phyloP scores from a whole-genome alignment of 176 grass and related monocot genomes.

The Aegilops sharonensis region DNA sequence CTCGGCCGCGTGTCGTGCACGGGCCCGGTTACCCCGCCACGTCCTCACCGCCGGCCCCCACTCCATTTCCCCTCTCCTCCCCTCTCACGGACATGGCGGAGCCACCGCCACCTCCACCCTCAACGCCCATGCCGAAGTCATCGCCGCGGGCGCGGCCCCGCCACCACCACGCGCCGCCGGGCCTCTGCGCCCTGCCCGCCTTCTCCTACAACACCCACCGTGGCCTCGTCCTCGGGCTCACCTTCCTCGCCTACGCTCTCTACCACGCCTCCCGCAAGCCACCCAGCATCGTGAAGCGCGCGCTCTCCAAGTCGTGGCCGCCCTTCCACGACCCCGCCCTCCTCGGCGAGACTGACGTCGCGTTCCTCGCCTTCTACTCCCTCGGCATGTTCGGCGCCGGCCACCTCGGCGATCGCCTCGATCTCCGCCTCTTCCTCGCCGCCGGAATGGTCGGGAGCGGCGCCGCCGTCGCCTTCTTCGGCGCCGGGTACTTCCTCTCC shows the following conservation, averaged over 20 bases:
- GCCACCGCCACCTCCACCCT: slow-evolving; percentile 14
- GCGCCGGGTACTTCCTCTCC: slow-evolving; percentile 49
- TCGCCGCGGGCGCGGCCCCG: slow-evolving; percentile 11
- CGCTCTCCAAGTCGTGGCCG: slow-evolving; percentile 42
- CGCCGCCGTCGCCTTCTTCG: slow-evolving; percentile 47
- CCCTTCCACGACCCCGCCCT: slow-evolving; percentile 47
- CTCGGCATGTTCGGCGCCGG: slow-evolving; percentile 64
- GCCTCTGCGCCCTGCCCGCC: slow-evolving; percentile 30
- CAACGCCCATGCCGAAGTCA: slow-evolving; percentile 21
- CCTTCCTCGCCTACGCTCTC: slow-evolving; percentile 67
- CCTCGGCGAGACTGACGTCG: slow-evolving; percentile 68
- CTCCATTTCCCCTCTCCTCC: background rate
- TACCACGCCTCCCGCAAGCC: slow-evolving; percentile 76
- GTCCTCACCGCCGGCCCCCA: slow-evolving; percentile 14
- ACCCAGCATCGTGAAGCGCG: slow-evolving; percentile 69
- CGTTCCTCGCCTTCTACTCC: slow-evolving; percentile 69
- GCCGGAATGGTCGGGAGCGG: slow-evolving; percentile 55
- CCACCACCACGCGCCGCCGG: slow-evolving; percentile 25
- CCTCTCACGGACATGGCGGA: background rate
- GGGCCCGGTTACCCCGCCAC: slow-evolving; percentile 19
- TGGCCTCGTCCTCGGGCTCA: slow-evolving; percentile 58
- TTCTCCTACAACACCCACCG: slow-evolving; percentile 54
- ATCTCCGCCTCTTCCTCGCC: slow-evolving; percentile 66
- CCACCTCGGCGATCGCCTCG: slow-evolving; percentile 65
- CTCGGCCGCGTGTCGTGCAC: slow-evolving; percentile 24